Percentiles rank a stretch among this genome's conserved stretches.
These are phyloP conservation scores for Stylosanthes scabra DNA, from an alignment of 331 rosid genomes.

Conservation along the genomic window DNA sequence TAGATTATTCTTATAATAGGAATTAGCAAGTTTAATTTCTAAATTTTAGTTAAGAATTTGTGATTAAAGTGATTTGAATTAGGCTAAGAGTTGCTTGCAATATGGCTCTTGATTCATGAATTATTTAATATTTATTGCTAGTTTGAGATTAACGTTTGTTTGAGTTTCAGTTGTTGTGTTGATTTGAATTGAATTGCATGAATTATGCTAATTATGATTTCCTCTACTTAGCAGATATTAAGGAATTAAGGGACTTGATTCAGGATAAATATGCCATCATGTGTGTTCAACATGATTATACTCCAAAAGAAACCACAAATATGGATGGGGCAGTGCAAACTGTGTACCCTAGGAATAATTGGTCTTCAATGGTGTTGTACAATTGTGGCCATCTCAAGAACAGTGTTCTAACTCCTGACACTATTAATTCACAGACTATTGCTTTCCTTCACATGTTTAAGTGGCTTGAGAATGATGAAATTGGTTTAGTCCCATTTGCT, in stretches of 20 bases:
- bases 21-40: no score
- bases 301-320: conserved; percentile 90
- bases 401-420: conserved; percentile 64
- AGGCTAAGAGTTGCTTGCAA: no score
- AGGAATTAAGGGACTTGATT: conserved; percentile 63
- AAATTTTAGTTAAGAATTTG: no score
- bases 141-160: no score
- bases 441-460: conserved; percentile 94
- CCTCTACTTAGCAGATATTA: conserved; percentile 73
- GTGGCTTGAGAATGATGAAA: conserved; percentile 89
- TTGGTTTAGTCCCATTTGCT: conserved; percentile 83
- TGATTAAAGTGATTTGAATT: no score
- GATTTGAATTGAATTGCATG: no score
- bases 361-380: conserved; percentile 98
- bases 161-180: no score
- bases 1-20: no score
- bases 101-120: no score
- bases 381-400: conserved; percentile 90
- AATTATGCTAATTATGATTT: conserved; percentile 75
- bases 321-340: conserved; percentile 97
- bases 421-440: conserved; percentile 75
- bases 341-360: conserved; percentile 87
- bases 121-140: no score
- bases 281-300: conserved; percentile 93
- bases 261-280: conserved; percentile 69